Conservation (phyloP, 768 basidiomycete genomes). For the Russula sp. region DNA sequence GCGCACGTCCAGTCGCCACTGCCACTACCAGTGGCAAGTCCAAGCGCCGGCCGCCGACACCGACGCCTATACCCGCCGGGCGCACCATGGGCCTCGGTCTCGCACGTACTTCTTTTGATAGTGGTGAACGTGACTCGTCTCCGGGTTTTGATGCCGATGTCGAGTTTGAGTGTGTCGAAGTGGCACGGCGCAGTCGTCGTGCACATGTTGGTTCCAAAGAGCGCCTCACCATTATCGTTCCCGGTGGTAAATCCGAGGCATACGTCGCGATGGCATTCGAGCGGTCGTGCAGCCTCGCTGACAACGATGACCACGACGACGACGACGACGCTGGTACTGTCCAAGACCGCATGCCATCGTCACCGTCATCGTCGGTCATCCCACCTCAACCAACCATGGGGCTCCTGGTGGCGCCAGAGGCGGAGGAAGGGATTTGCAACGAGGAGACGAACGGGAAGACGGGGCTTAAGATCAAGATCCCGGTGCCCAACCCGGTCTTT, state of each 20-base stretch:
- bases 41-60: neutral
- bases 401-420: neutral
- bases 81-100: neutral
- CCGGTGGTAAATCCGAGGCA: constrained; percentile 18
- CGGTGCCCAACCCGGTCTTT: constrained; percentile 9
- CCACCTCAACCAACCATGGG: neutral
- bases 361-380: neutral
- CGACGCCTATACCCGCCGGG: neutral
- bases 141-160: constrained; percentile 10
- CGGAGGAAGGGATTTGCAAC: too few relatives aligned
- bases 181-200: neutral
- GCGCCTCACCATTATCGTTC: constrained; percentile 14
- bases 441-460: neutral
- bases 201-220: neutral
- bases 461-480: constrained; percentile 17
- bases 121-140: constrained; percentile 1
- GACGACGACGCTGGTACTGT: neutral
- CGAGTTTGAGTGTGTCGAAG: neutral
- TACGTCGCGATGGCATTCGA: constrained; percentile 17
- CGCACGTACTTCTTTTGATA: neutral
- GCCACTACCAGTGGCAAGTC: neutral
- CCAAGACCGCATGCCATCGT: neutral
- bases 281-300: constrained; percentile 11
- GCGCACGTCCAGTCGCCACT: neutral
- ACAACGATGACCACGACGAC: neutral